Evolutionary conservation across 225 moss, liverwort and hornwort species (phyloP), one percentile per base, ranked within the genome.

Genomic region (Marchantia polymorpha): DNA sequence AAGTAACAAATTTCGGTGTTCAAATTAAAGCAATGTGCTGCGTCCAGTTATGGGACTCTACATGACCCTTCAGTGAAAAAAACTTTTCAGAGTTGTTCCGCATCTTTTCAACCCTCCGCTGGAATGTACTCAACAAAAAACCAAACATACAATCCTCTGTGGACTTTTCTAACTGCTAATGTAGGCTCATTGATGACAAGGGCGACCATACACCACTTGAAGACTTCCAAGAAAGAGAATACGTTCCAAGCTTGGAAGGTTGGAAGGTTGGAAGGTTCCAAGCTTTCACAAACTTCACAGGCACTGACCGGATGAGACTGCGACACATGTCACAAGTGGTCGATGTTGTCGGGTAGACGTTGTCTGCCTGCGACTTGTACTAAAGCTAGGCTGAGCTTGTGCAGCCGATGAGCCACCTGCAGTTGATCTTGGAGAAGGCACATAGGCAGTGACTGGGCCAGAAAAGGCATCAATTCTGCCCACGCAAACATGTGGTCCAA

Each of bases 231-330:
- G 14, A 14, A 58, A 15, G 20, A 58, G 15, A 15, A 0, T n/a
- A n/a, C n/a, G 0, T 58, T 58, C 58, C 58, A 12, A 11, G 12
- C 48, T 56, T 17, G n/a, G n/a, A n/a, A n/a, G n/a, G n/a, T n/a
- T n/a, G n/a, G n/a, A n/a, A n/a, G n/a, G n/a, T n/a, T n/a, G n/a
- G n/a, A n/a, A 15, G 5, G 0, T 58, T 58, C 58, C 58, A 12
- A 11, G 12, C 48, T 56, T 17, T 27, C 17, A 27, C 8, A 14
- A 39, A 52, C 16, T 12, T 8, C 39, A 39, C 7, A 39, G 1
- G 31, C 30, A 16, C 52, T 75, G 75, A 87, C 87, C 87, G 9
- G 84, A 75, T 71, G 82, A 76, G 20, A 82, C 74, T n/a, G 82
- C 82, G 73, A 81, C 82, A 59, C 77, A 82, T 56, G 69, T 75